Base-by-base conservation (phyloP, 345 rosid species). In the Tarenaya hassleriana region DNA sequence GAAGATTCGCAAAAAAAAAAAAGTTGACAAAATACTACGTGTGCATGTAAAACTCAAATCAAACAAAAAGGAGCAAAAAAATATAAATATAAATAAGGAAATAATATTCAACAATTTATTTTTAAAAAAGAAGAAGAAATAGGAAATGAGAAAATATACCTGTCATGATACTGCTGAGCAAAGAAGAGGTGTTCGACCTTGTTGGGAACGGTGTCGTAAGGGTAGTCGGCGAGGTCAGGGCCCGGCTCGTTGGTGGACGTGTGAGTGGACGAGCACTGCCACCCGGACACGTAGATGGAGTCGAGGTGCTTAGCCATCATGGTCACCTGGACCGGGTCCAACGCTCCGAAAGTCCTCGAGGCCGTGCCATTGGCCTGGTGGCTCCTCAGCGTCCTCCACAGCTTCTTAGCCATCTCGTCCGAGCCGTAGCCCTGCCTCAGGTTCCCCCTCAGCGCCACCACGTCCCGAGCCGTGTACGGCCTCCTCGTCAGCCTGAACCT, bases 261-360 rank as follows among this genome's bases (percentile, higher is more conserved):
- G 70, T 88, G 95, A 8, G 95, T 94, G n/a, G 99, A 94, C 10
- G 95, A 94, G 73, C 99, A 94, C 58, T 94, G 95, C 97, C 99
- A 94, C 18, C 99, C 99, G 3, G 97, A 92, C 57, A 92, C 94
- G 17, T 88, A 88, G 32, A 88, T 83, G 11, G 81, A 66, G 79
- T 88, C 97, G 50, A 88, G 67, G 74, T 83, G 81, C 66, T 83
- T 88, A 60, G 91, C 95, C 99, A 88, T 92, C 97, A 92, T 88
- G 65, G 99, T 48, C 10, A 92, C 97, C 50, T 92, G 94, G 46
- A 88, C 95, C 4, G 99, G 94, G 69, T 88, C 95, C 21, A 85
- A 86, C 4, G 97, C 94, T 12, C 95, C 95, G 13, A 92, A 85
- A 34, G 99, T 92, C 46, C 97, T 79, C 11, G 98, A 88, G 16